Evolutionary conservation across 1,284 basidiomycete species (phyloP), one percentile per base, ranked within the genome.

Genomic region (Macrocystidia cucumis): DNA sequence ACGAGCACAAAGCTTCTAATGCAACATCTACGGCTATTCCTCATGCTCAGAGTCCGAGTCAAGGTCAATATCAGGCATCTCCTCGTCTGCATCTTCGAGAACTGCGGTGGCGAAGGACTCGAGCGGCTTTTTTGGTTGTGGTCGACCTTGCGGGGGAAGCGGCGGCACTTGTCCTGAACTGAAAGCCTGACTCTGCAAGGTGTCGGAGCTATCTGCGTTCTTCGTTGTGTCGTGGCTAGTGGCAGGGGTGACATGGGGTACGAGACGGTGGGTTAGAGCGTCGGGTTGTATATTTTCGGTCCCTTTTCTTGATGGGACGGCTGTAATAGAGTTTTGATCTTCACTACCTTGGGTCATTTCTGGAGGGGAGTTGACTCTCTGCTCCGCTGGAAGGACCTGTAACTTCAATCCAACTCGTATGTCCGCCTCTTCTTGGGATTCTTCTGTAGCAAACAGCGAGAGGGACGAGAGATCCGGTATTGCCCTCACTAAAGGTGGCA

Each of bases 401-500:
- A 80, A 48, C 9, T 56, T 61, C n/a, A 80, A 48, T 9, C 54
- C 51, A 32, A 56, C 48, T 22, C 74, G 67, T 11, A 59, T 48
- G 19, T 63, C 63, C 1, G 41, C 48, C 53, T 86, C 83, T 46
- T 83, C 81, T 17, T 65, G 56, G 21, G 72, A 64, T 49, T 82
- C 79, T 45, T 85, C 80, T 5, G 60, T 55, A 22, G 64, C 66
- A 43, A 73, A 77, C 14, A 86, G 60, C 7, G 74, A 67, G 9
- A 86, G 48, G 3, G 65, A 55, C 43, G 83, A 80, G 11, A 80
- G 50, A 30, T 71, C 64, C n/a, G 82, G 80, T 38, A 85, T 60
- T 2, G 71, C 70, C 31, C 83, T 72, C 27, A 89, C 63, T 9
- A 87, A 59, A 2, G 86, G 81, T 1, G 87, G 80, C 9, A 86